A percentile compares a stretch with the other conserved stretches of the same genome.
Conservation (phyloP, 352 stramenopile genomes). For the Albugo candida region DNA sequence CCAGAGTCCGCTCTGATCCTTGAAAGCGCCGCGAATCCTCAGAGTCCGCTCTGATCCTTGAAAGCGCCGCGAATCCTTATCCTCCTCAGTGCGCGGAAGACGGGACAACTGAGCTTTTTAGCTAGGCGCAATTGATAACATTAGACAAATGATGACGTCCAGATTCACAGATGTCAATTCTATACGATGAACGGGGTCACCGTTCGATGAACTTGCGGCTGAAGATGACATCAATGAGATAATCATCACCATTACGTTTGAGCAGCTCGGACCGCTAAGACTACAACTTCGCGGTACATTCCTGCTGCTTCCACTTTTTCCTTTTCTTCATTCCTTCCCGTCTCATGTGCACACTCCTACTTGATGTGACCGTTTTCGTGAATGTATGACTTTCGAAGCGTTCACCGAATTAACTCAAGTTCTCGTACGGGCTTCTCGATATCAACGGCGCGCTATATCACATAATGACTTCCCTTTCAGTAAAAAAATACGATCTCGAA, state of each 20-base stretch:
- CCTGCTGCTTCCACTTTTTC: too few species aligned
- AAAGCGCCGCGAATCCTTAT: constrained; percentile 61
- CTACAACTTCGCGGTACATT: constrained; percentile 34
- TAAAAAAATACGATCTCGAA: too few species aligned
- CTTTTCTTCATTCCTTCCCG: too few species aligned
- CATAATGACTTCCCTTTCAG: too few species aligned
- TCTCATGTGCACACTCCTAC: too few species aligned
- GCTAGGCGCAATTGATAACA: constrained; percentile 2
- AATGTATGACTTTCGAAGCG: too few species aligned
- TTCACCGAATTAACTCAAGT: too few species aligned
- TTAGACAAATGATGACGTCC: constrained; percentile 12
- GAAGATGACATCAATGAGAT: constrained; percentile 72
- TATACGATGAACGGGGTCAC: constrained; percentile 54
- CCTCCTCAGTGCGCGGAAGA: constrained; percentile 50
- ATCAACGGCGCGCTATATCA: too few species aligned
- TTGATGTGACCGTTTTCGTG: too few species aligned
- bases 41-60: constrained; percentile 76
- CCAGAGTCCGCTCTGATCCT: constrained; percentile 75
- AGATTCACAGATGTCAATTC: constrained; percentile 62
- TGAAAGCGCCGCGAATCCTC: constrained; percentile 60
- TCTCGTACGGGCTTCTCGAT: too few species aligned
- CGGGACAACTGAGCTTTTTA: constrained; percentile 21
- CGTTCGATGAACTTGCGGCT: constrained; percentile 19
- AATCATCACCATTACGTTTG: constrained; percentile 77
- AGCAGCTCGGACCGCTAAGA: constrained; percentile 45